Evolutionary conservation across 2,329 filamentous ascomycete genomes (phyloP).

Genomic region (Trichoderma koningii): DNA sequence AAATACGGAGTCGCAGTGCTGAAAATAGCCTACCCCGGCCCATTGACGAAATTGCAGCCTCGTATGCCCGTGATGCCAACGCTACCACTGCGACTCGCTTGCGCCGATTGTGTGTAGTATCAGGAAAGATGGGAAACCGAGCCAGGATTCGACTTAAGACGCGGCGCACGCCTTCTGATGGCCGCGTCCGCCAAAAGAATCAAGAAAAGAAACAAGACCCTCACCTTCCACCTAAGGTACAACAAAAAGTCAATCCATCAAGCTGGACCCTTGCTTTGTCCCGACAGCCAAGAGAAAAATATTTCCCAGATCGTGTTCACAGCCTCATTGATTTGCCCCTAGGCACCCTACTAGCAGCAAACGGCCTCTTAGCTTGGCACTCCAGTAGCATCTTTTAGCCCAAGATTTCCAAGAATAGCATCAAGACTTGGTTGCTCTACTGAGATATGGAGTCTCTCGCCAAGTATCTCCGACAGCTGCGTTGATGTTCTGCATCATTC

Average conservation of each 20-base stretch:
- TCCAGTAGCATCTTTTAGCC: not conserved
- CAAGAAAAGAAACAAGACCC: too few species aligned
- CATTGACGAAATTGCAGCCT: constrained; percentile 21
- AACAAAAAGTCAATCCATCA: not conserved
- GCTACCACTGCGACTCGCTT: constrained; percentile 8
- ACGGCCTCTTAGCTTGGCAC: not conserved
- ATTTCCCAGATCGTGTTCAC: constrained; percentile 23
- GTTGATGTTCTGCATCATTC: not conserved
- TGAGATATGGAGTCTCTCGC: constrained; percentile 18
- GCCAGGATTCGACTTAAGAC: not conserved
- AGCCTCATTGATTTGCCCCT: constrained; percentile 24
- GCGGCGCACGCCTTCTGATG: not conserved
- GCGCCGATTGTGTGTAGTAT: not conserved
- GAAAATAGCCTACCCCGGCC: constrained; percentile 21
- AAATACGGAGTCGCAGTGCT: constrained; percentile 13
- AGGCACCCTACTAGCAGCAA: constrained; percentile 2
- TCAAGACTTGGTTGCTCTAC: not conserved
- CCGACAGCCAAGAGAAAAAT: not conserved
- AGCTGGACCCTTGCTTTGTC: not conserved
- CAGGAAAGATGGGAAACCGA: not conserved
- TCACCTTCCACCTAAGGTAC: not conserved
- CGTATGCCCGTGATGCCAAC: constrained; percentile 13
- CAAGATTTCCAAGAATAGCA: constrained; percentile 25
- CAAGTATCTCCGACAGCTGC: not conserved
- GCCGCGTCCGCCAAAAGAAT: not conserved